Evolutionary conservation across 805 yeast species (phyloP).

Genomic region (Hanseniaspora vineae): DNA sequence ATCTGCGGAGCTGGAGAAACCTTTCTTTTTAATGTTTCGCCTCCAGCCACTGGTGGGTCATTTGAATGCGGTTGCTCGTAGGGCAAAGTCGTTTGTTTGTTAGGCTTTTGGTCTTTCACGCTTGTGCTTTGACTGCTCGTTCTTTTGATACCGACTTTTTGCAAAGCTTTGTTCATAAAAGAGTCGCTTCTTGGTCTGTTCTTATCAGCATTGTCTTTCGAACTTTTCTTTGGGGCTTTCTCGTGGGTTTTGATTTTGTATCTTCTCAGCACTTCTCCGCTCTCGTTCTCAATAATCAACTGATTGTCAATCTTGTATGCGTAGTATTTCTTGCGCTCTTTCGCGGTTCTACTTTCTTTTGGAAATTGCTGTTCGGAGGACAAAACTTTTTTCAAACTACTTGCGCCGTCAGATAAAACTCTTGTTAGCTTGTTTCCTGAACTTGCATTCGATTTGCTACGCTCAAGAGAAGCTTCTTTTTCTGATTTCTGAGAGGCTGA

Average conservation of each 20-base stretch:
- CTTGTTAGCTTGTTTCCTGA: background rate
- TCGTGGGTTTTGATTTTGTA: conserved; percentile 53
- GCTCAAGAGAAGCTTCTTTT: conserved; percentile 8
- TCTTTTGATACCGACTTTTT: conserved; percentile 40
- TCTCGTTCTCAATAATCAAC: conserved; percentile 75
- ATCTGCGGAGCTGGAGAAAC: conserved; percentile 8
- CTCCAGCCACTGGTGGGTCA: conserved; percentile 3
- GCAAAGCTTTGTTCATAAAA: conserved; percentile 34
- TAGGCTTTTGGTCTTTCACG: too few species aligned
- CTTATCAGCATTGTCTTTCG: conserved; percentile 3
- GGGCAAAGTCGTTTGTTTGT: too few species aligned
- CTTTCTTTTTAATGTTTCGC: conserved; percentile 8
- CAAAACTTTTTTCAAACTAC: background rate
- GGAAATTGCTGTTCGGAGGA: background rate
- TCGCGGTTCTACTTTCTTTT: background rate
- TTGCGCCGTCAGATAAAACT: background rate
- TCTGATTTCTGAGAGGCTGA: conserved; percentile 1
- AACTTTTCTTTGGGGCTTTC: conserved; percentile 1
- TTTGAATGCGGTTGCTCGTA: background rate
- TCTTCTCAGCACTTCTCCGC: conserved; percentile 82
- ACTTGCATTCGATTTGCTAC: conserved; percentile 3
- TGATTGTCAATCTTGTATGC: conserved; percentile 75
- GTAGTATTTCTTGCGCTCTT: conserved; percentile 23
- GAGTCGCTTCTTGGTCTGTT: conserved; percentile 25
- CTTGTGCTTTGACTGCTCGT: background rate